A percentile compares a stretch with the other conserved stretches of the same genome.
Conservation (phyloP, 2,329 filamentous ascomycete genomes). For the Fusarium coicis region DNA sequence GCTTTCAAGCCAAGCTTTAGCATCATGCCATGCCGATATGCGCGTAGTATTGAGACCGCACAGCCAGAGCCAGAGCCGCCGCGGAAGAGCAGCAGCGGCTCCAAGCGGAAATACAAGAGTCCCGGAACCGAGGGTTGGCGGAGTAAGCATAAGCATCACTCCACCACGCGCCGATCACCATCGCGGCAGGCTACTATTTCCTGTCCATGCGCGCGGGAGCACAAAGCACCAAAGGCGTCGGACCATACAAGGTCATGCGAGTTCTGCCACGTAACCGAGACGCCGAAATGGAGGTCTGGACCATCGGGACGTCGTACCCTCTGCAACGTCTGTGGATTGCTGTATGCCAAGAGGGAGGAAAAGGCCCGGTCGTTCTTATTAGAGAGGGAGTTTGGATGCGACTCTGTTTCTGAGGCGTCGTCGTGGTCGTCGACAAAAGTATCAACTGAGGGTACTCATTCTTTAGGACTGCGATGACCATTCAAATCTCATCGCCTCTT, state of each 20-base stretch:
- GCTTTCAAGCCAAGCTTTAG: neutral
- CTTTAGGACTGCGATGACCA: neutral
- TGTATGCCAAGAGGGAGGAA: slow-evolving; percentile 4
- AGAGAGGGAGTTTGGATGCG: neutral
- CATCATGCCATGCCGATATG: neutral
- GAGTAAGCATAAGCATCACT: neutral
- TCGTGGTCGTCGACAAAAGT: neutral
- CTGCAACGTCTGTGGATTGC: slow-evolving; percentile 21
- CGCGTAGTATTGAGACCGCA: neutral
- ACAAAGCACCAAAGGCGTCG: neutral
- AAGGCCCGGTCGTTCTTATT: neutral
- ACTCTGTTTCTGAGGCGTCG: neutral
- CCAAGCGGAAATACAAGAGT: neutral
- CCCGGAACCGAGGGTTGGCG: neutral
- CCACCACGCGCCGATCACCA: neutral
- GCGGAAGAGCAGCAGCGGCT: neutral
- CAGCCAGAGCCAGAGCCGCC: neutral
- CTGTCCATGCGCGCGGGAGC: neutral
- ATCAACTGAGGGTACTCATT: neutral
- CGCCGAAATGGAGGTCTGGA: slow-evolving; percentile 16
- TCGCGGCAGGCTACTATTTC: neutral
- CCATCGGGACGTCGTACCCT: neutral
- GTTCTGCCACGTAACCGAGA: neutral
- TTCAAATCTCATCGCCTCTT: neutral
- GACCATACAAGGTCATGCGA: neutral